Evolutionary conservation across 805 yeast species (phyloP).

Genomic region (Metschnikowia cubensis): DNA sequence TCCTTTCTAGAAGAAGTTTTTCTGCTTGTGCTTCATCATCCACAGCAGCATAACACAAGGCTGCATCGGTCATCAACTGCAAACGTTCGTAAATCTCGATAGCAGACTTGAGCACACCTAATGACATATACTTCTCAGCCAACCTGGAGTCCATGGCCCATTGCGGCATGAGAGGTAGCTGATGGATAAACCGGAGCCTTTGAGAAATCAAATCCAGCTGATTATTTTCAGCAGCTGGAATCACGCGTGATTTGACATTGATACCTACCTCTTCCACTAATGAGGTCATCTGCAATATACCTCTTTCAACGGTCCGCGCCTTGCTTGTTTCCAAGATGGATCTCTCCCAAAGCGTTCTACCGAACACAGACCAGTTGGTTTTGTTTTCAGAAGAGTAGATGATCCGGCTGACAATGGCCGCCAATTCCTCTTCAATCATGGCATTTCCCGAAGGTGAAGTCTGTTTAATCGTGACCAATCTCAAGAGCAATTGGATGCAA

Average conservation of each 20-base stretch:
- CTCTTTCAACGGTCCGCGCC: constrained; percentile 88
- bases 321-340: constrained; percentile 76
- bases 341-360: constrained; percentile 86
- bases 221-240: constrained; percentile 41
- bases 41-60: constrained; percentile 83
- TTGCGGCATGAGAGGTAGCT: constrained; percentile 71
- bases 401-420: constrained; percentile 71
- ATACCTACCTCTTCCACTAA: constrained; percentile 84
- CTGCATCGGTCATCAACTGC: constrained; percentile 73
- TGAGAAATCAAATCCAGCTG: constrained; percentile 38
- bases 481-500: constrained; percentile 65
- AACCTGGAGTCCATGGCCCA: constrained; percentile 80
- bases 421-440: constrained; percentile 76
- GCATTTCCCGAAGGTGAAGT: constrained; percentile 69
- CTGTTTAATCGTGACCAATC: constrained; percentile 58
- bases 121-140: constrained; percentile 81
- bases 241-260: constrained; percentile 50
- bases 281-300: constrained; percentile 87
- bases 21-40: constrained; percentile 71
- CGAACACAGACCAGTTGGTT: constrained; percentile 72
- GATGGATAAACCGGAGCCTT: constrained; percentile 68
- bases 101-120: constrained; percentile 85
- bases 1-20: constrained; percentile 49
- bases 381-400: constrained; percentile 43
- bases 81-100: constrained; percentile 82